phyloP scores from a whole-genome alignment of 768 basidiomycete species.

The Glaciozyma martinii region DNA sequence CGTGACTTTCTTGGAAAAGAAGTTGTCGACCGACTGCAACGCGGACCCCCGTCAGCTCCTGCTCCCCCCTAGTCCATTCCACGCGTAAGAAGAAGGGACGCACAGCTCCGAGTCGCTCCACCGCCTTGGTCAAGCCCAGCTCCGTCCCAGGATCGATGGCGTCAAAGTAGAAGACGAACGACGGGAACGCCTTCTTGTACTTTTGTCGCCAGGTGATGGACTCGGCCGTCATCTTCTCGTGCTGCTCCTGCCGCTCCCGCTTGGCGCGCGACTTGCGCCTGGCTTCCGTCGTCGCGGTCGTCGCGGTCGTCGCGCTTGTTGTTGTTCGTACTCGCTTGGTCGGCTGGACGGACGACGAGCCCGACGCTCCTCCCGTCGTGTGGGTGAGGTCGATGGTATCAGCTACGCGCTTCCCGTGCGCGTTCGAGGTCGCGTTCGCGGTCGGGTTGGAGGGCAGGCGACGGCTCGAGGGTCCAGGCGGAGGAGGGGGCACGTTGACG shows the following conservation, averaged over 20 bases:
- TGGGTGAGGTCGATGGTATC: no score
- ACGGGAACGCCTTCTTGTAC: slow-evolving; percentile 75
- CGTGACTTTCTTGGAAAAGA: slow-evolving; percentile 77
- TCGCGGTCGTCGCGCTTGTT: no score
- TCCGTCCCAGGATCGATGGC: slow-evolving; percentile 45
- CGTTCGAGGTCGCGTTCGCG: no score
- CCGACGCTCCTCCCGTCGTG: no score
- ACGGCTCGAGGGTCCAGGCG: not conserved
- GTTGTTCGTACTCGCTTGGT: no score
- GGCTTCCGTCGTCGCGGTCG: no score
- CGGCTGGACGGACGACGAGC: no score
- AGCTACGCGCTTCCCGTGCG: no score
- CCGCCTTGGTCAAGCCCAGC: slow-evolving; percentile 49
- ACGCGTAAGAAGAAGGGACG: slow-evolving; percentile 38
- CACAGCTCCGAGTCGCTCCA: slow-evolving; percentile 68
- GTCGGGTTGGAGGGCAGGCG: not conserved
- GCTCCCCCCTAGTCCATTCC: not conserved
- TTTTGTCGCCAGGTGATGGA: slow-evolving; percentile 63
- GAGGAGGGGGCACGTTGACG: not conserved
- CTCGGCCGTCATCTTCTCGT: slow-evolving; percentile 30
- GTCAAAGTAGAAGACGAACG: slow-evolving; percentile 79
- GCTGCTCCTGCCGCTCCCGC: slow-evolving; percentile 5
- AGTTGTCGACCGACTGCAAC: slow-evolving; percentile 66
- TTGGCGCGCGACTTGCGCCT: no score
- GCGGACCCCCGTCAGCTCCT: not conserved